Conservation (phyloP, 208 protist genomes). For the Leishmania guyanensis region DNA sequence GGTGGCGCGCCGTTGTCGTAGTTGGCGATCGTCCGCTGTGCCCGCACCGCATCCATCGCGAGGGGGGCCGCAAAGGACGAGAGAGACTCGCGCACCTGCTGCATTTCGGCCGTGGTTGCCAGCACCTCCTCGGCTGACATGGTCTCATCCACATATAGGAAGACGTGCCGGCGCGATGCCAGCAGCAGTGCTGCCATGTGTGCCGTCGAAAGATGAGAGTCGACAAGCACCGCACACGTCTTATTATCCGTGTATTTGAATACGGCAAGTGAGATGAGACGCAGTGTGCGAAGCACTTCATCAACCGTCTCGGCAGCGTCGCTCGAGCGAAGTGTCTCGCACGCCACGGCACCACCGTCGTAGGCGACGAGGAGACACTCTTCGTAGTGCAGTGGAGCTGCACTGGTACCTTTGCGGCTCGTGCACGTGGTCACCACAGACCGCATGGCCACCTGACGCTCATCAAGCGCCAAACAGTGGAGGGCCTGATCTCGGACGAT, state of each 20-base stretch:
- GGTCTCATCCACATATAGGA: constrained; percentile 39
- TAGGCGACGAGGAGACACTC: constrained; percentile 71
- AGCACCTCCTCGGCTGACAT: constrained; percentile 35
- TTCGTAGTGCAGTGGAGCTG: constrained; percentile 25
- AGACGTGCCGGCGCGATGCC: constrained; percentile 34
- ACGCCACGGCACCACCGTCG: constrained; percentile 42
- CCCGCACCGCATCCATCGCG: constrained; percentile 8
- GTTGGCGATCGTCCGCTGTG: background rate
- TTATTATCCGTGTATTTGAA: constrained; percentile 38
- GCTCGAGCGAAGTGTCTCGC: constrained; percentile 30
- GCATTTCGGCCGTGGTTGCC: constrained; percentile 29
- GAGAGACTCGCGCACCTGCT: constrained; percentile 35
- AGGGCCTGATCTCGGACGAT: constrained; percentile 28
- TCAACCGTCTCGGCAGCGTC: constrained; percentile 21
- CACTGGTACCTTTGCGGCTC: background rate
- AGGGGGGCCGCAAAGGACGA: constrained; percentile 11
- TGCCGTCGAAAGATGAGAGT: constrained; percentile 33
- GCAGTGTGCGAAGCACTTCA: constrained; percentile 32
- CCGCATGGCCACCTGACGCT: constrained; percentile 19
- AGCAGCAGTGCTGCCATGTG: constrained; percentile 47
- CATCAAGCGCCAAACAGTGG: constrained; percentile 14
- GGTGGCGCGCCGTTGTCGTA: background rate
- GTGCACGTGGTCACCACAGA: background rate
- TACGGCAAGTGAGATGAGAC: constrained; percentile 37
- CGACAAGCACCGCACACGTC: constrained; percentile 30